phyloP scores from a whole-genome alignment of 805 yeast genomes.

The Kuraishia piskuri region DNA sequence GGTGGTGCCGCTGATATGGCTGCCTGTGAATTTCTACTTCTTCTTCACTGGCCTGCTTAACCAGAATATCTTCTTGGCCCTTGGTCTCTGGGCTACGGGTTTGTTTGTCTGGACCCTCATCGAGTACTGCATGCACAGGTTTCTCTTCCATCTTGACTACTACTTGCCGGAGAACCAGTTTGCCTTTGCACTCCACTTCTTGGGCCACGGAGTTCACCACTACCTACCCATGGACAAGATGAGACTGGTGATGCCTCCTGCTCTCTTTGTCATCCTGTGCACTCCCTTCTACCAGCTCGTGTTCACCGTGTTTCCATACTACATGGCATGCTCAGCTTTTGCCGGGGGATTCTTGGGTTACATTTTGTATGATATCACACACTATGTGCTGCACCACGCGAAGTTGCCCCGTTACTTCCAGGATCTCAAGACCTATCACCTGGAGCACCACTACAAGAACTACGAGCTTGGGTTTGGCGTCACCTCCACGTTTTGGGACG shows the following conservation, averaged over 20 bases:
- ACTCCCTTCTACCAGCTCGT: conserved; percentile 78
- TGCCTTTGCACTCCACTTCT: conserved; percentile 77
- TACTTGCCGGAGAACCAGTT: conserved; percentile 73
- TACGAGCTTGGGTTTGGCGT: conserved; percentile 97
- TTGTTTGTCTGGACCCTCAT: conserved; percentile 87
- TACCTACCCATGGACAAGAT: conserved; percentile 93
- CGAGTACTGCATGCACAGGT: conserved; percentile 84
- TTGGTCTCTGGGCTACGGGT: conserved; percentile 68
- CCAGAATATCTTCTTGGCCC: conserved; percentile 35
- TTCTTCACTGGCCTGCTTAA: conserved; percentile 49
- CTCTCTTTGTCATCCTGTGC: conserved; percentile 63
- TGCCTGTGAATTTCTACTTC: conserved; percentile 66
- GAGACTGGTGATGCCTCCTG: conserved; percentile 95
- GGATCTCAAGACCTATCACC: conserved; percentile 78
- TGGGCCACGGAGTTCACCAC: conserved; percentile 94
- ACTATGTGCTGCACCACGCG: conserved; percentile 87
- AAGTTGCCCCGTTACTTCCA: conserved; percentile 71
- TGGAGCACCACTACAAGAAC: conserved; percentile 97
- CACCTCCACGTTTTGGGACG: conserved; percentile 90
- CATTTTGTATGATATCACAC: conserved; percentile 87
- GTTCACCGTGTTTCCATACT: conserved; percentile 66
- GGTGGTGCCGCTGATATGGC: conserved; percentile 82
- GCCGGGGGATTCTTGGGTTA: conserved; percentile 97
- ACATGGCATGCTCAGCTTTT: conserved; percentile 84
- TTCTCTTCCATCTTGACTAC: conserved; percentile 85